Conservation (phyloP, 23 red algal genomes). For the Gracilariopsis chorda region DNA sequence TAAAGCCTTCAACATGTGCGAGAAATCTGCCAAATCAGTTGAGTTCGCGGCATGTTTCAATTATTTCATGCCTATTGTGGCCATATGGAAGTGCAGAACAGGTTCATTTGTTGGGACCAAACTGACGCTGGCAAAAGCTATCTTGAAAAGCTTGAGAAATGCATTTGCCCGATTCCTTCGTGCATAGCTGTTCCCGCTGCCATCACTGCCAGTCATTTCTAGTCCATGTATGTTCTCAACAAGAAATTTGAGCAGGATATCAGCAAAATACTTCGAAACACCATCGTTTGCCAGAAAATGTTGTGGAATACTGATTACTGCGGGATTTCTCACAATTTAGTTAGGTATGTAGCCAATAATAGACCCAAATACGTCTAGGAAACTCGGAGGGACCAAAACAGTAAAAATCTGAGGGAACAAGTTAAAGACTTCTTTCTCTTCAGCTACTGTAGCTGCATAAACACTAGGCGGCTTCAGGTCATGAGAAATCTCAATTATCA, state of each 20-base stretch:
- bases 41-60: constrained; percentile 34
- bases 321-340: constrained; percentile 62
- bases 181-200: not conserved
- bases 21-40: constrained; percentile 44
- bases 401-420: constrained; percentile 91
- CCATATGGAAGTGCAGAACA: constrained; percentile 69
- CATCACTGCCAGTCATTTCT: not conserved
- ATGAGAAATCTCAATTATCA: not conserved
- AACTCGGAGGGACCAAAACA: constrained; percentile 65
- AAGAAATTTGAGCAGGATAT: constrained; percentile 85
- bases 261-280: constrained; percentile 86
- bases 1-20: constrained; percentile 77
- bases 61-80: constrained; percentile 63
- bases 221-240: constrained; percentile 36
- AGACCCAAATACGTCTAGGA: constrained; percentile 82
- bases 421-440: constrained; percentile 86
- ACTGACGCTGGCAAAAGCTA: constrained; percentile 81
- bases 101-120: constrained; percentile 85
- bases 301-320: constrained; percentile 78
- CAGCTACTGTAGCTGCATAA: not conserved
- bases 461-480: not conserved
- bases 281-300: constrained; percentile 83
- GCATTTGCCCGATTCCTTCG: not conserved
- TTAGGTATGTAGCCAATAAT: constrained; percentile 68
- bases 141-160: constrained; percentile 83